These are phyloP conservation scores for Psophocarpus tetragonolobus DNA, from an alignment of 306 rosid species.

Conservation along the genomic window DNA sequence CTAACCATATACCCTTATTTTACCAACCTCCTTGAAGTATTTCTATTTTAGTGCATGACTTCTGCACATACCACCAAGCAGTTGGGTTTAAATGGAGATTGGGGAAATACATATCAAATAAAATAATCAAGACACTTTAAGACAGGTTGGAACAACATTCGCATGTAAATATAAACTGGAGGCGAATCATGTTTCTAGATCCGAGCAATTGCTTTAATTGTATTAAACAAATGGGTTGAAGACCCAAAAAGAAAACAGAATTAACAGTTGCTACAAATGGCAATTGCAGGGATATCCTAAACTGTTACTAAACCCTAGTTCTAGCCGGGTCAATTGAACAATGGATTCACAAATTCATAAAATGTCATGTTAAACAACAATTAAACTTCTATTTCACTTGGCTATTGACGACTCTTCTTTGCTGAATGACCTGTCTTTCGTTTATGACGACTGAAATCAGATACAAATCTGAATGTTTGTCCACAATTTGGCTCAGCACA, in stretches of 20 bases:
- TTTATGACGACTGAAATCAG: constrained; percentile 98
- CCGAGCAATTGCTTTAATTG: constrained; percentile 76
- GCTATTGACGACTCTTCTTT: constrained; percentile 64
- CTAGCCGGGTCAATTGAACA: constrained; percentile 66
- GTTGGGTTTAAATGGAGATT: background rate
- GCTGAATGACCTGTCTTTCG: constrained; percentile 94
- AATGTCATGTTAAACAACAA: constrained; percentile 50
- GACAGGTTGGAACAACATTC: constrained; percentile 38
- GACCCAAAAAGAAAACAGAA: constrained; percentile 61
- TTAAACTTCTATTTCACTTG: constrained; percentile 38
- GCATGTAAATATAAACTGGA: constrained; percentile 38
- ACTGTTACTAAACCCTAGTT: constrained; percentile 60
- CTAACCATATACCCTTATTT: background rate
- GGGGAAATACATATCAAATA: background rate
- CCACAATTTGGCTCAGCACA: constrained; percentile 88
- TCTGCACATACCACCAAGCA: background rate
- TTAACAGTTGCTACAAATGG: constrained; percentile 55
- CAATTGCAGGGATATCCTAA: constrained; percentile 76
- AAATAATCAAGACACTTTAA: constrained; percentile 8
- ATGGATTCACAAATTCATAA: constrained; percentile 48
- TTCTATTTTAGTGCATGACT: background rate
- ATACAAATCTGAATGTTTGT: constrained; percentile 96
- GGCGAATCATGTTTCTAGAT: constrained; percentile 48
- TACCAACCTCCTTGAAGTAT: background rate
- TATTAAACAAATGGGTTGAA: constrained; percentile 63